A percentile compares a stretch with the other conserved stretches of the same genome.
Evolutionary conservation across 441 rosid species (phyloP).

Genomic region (Metrosideros polymorpha): DNA sequence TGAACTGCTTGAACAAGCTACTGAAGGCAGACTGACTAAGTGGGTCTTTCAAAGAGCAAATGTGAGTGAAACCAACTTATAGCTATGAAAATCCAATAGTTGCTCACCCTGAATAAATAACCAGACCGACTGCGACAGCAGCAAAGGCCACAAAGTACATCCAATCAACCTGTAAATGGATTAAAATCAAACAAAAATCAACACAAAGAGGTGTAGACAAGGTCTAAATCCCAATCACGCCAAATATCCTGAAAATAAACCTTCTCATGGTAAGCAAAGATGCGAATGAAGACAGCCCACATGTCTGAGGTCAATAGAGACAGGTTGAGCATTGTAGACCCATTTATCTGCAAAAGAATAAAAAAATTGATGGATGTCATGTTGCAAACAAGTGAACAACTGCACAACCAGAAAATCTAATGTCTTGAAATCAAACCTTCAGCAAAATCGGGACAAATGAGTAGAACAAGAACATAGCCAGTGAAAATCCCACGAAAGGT

Average conservation of each 20-base stretch:
- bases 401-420: neutral
- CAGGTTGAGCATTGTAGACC: slow-evolving; percentile 73
- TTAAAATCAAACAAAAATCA: neutral
- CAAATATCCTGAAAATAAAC: slow-evolving; percentile 14
- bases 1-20: neutral
- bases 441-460: neutral
- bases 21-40: neutral
- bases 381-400: neutral
- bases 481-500: neutral
- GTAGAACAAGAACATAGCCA: neutral
- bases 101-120: slow-evolving; percentile 66
- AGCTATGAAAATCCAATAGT: neutral
- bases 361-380: neutral
- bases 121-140: slow-evolving; percentile 51
- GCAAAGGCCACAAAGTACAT: slow-evolving; percentile 73
- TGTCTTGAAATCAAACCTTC: neutral
- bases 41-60: neutral
- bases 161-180: slow-evolving; percentile 62
- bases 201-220: neutral
- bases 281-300: slow-evolving; percentile 86
- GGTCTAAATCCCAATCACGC: neutral
- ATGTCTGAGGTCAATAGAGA: slow-evolving; percentile 80
- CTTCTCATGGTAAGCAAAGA: slow-evolving; percentile 81
- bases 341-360: slow-evolving; percentile 38
- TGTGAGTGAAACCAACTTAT: neutral